Evolutionary conservation across 2,329 filamentous ascomycete species (phyloP), one percentile per base, ranked within the genome.

Genomic region (Pseudocercospora musae): DNA sequence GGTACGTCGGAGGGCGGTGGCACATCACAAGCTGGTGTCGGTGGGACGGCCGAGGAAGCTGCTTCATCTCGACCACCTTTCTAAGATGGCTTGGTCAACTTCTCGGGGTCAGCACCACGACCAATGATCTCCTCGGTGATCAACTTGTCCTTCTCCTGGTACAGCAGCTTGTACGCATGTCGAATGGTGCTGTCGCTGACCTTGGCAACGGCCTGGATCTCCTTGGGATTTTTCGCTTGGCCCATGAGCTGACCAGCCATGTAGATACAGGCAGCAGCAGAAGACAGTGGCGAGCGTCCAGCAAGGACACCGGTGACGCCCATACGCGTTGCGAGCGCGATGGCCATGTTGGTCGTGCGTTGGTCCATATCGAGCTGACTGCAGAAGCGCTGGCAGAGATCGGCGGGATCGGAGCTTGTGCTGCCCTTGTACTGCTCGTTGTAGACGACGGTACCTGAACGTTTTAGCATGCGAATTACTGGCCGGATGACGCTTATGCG

Each of bases 131-230:
- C 86, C 57, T 86, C 81, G 69, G 89, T 87, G 71, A 97, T 86
- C 62, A 99, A 79, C 65, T 85, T 83, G 59, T 94, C 87, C 56
- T 87, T 86, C 54, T 89, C 87, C 18, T 84, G 82, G 74, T 93
- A 94, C 54, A 99, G 83, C 72, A 90, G 88, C 74, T 95, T 95
- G 81, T 98, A 99, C 0, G 94, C 93, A 25, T 91, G 96, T 72
- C 96, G 93, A 71, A 99, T 96, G 0, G 95, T 99, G 59, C 95
- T 93, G 73, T 99, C 96, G 75, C 92, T 97, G 27, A 99, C 95
- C 68, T 92, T 91, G 0, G 91, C 92, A 18, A 95, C 89, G 23
- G 79, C 77, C 4, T 92, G 90, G 70, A 99, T 97, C 64, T 96
- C 90, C 76, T 93, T 93, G n/a, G 92, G 89, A 6, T 86, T 82